Percentiles rank a stretch among this genome's conserved stretches.
Conservation (phyloP, 2,329 filamentous ascomycete species). For the Mollisiaceae sp. region DNA sequence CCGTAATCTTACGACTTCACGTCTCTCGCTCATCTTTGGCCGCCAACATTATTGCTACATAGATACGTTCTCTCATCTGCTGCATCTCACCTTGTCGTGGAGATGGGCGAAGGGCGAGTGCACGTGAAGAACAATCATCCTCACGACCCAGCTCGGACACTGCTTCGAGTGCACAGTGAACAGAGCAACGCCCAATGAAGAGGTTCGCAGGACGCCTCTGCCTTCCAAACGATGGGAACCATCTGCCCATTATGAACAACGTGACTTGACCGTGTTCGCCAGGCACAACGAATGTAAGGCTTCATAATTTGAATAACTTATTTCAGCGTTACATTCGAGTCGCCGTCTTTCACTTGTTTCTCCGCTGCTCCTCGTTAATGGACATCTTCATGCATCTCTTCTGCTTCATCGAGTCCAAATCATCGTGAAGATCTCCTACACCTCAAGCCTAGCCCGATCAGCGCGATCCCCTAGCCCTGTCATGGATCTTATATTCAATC, state of each 20-base stretch:
- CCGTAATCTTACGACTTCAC: too few relatives aligned
- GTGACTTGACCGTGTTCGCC: neutral
- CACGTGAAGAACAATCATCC: too few relatives aligned
- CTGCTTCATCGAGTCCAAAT: neutral
- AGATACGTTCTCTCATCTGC: too few relatives aligned
- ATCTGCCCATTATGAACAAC: slow-evolving; percentile 6
- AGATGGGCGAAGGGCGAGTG: too few relatives aligned
- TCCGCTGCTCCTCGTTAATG: too few relatives aligned
- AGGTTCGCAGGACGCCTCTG: neutral
- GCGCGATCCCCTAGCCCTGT: neutral
- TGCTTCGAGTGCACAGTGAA: neutral
- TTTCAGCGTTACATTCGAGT: neutral
- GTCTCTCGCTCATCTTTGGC: too few relatives aligned
- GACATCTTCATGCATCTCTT: neutral
- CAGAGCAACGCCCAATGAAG: neutral
- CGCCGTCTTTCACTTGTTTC: neutral
- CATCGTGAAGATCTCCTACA: neutral
- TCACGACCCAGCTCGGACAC: neutral
- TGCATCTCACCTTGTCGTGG: too few relatives aligned
- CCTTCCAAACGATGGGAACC: neutral
- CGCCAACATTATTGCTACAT: too few relatives aligned
- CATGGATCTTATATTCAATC: neutral
- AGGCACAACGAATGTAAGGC: neutral
- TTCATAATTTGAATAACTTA: neutral
- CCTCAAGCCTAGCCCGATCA: neutral